These are phyloP conservation scores for Pleurotus tuber-regium DNA, from an alignment of 768 basidiomycete species.

Conservation along the genomic window DNA sequence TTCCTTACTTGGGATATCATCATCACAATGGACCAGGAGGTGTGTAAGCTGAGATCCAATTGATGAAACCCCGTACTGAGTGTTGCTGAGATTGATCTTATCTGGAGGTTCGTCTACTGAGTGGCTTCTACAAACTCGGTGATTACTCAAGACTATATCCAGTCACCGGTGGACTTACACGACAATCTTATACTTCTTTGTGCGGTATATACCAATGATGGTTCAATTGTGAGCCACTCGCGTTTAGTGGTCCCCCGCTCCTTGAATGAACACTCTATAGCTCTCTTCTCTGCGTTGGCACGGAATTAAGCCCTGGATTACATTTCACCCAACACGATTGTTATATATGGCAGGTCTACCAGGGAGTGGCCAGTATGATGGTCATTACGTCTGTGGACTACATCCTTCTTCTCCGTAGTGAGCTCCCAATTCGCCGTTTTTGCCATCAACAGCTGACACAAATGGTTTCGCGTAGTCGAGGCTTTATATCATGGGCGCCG, in stretches of 20 bases:
- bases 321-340: conserved; percentile 37
- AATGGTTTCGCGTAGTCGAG: conserved; percentile 31
- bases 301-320: conserved; percentile 32
- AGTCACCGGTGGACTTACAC: conserved; percentile 27
- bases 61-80: not conserved
- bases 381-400: conserved; percentile 34
- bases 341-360: conserved; percentile 44
- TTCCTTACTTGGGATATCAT: conserved; percentile 6
- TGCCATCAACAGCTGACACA: not conserved
- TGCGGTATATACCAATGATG: conserved; percentile 35
- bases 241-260: no score
- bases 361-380: conserved; percentile 29
- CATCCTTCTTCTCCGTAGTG: conserved; percentile 40
- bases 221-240: conserved; percentile 31
- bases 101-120: conserved; percentile 9
- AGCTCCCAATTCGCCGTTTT: no score
- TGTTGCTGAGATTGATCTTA: conserved; percentile 3
- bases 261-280: conserved; percentile 27
- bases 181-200: conserved; percentile 34
- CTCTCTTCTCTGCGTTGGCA: conserved; percentile 33
- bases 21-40: conserved; percentile 1
- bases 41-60: not conserved
- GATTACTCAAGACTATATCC: not conserved
- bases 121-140: not conserved
- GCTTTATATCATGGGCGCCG: conserved; percentile 38